Conservation (phyloP, 1,284 basidiomycete genomes). For the Rhodotorula sp. region DNA sequence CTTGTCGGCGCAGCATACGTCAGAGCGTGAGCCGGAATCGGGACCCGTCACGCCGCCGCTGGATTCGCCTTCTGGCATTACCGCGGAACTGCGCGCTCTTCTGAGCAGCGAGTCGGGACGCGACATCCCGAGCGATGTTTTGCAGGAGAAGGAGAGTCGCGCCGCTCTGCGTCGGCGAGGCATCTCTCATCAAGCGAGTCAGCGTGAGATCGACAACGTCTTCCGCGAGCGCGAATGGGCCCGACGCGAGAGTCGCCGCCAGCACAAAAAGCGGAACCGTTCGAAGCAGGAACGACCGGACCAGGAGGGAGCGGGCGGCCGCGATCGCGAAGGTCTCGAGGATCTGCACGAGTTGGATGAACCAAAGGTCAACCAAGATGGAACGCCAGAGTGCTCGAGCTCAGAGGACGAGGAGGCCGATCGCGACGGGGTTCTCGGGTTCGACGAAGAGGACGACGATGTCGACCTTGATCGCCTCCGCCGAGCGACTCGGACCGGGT, state of each 20-base stretch:
- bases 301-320: too few relatives aligned
- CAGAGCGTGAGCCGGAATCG: not conserved
- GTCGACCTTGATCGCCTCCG: not conserved
- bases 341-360: constrained; percentile 2
- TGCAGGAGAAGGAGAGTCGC: constrained; percentile 2
- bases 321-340: constrained; percentile 1
- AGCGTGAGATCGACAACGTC: constrained; percentile 4
- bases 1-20: not conserved
- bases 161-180: not conserved
- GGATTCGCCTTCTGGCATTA: not conserved
- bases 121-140: not conserved
- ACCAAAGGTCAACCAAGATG: not conserved
- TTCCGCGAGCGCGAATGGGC: constrained; percentile 3
- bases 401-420: not conserved
- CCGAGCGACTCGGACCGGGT: constrained; percentile 5
- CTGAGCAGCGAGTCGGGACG: not conserved
- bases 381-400: too few relatives aligned
- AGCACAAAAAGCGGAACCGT: not conserved
- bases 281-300: not conserved
- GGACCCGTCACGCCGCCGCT: not conserved
- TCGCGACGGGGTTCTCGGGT: not conserved
- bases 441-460: constrained; percentile 5
- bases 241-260: not conserved
- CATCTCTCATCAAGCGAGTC: not conserved
- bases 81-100: not conserved